These are phyloP conservation scores for Alnus glutinosa DNA, from an alignment of 306 rosid genomes.

Conservation along the genomic window DNA sequence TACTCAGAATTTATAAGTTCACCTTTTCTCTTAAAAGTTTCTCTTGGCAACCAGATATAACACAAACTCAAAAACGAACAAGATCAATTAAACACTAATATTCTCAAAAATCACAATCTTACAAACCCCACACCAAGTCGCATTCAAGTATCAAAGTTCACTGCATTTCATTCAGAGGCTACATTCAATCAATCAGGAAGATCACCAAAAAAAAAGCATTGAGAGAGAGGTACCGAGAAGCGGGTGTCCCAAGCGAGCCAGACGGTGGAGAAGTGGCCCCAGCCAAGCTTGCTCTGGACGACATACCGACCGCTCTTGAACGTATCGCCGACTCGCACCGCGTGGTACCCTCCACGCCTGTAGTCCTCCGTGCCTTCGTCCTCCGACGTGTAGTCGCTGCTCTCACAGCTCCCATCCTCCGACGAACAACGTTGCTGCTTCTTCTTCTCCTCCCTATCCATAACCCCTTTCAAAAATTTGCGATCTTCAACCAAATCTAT, in stretches of 20 bases:
- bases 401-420: slow-evolving; percentile 51
- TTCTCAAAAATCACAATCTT: background rate
- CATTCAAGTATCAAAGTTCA: background rate
- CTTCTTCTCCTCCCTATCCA: slow-evolving; percentile 9
- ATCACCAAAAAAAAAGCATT: background rate
- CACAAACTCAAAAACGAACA: background rate
- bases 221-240: slow-evolving; percentile 41
- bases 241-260: slow-evolving; percentile 96
- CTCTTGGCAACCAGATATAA: slow-evolving; percentile 8
- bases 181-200: background rate
- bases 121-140: slow-evolving; percentile 1
- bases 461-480: slow-evolving; percentile 5
- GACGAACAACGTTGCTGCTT: slow-evolving; percentile 30
- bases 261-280: slow-evolving; percentile 99
- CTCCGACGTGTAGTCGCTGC: slow-evolving; percentile 94
- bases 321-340: slow-evolving; percentile 80
- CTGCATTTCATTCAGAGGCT: background rate
- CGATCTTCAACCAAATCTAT: slow-evolving; percentile 1
- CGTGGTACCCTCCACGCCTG: slow-evolving; percentile 96
- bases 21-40: background rate
- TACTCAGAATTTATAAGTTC: background rate
- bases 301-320: slow-evolving; percentile 72
- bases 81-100: background rate
- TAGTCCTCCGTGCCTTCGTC: slow-evolving; percentile 98
- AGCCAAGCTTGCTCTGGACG: slow-evolving; percentile 92